Base-by-base conservation (phyloP, 345 rosid species). In the Microcos paniculata region DNA sequence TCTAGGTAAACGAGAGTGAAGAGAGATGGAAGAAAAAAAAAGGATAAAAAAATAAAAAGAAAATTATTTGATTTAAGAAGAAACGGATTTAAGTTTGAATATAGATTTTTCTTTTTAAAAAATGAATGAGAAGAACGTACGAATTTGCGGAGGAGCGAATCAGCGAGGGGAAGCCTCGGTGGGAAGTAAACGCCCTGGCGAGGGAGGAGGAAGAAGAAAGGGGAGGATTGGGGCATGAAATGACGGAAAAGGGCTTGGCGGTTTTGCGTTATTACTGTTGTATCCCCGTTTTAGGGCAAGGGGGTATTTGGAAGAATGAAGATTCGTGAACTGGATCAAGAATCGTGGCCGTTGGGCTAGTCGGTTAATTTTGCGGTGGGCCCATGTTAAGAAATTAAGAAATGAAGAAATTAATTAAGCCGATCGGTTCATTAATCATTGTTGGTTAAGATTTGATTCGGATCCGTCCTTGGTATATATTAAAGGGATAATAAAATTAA, bases 121-220 rank as follows among this genome's bases (percentile, higher is more conserved):
- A 67, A 26, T 15, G 24, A 15, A 67, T 26, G 55, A 53, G 35
- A 67, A 70, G 51, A 80, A 38, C 61, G n/a, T 33, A 64, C 61
- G 21, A 53, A 61, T 57, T 16, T 56, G 33, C 58, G 14, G 52
- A 46, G 62, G 24, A 51, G 59, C 35, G 64, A 52, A 38, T 63
- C 49, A 75, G 77, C 8, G 46, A n/a, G 72, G 59, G 82, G 14
- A 64, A 70, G 48, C 67, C 79, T n/a, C 0, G 45, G 42, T 24
- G 28, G 62, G 14, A 46, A 71, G 76, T 63, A 63, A 71, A 71
- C 69, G 76, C 76, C 76, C 43, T 12, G 24, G 14, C 12, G 52
- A 24, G 24, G 71, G 26, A 49, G 69, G 28, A 42, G 66, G 18
- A 56, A 43, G 75, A 14, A 45, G 43, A 57, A 33, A 40, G 45